These are phyloP conservation scores for Mrakia hoshinonis DNA, from an alignment of 768 basidiomycete genomes.

Conservation along the genomic window DNA sequence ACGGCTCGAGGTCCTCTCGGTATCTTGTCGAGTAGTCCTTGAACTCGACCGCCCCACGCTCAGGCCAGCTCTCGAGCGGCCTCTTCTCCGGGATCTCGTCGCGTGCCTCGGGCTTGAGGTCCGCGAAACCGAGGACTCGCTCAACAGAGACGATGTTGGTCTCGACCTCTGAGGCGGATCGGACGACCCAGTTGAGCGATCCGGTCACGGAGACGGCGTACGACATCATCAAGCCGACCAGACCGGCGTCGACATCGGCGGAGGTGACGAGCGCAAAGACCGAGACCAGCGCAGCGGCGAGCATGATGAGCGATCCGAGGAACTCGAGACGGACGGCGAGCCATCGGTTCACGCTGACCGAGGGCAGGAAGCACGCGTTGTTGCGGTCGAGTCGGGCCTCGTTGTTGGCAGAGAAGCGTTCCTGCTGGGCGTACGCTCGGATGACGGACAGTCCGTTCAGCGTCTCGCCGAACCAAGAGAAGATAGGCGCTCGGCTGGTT, in stretches of 20 bases:
- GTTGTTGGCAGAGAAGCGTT: slow-evolving; percentile 40
- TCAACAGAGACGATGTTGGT: slow-evolving; percentile 41
- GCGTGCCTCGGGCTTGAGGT: slow-evolving; percentile 38
- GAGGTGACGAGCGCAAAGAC: slow-evolving; percentile 56
- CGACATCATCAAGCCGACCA: slow-evolving; percentile 54
- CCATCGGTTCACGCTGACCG: slow-evolving; percentile 53
- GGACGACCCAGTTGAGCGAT: slow-evolving; percentile 39
- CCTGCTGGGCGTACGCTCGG: slow-evolving; percentile 38
- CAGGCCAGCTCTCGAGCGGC: slow-evolving; percentile 34
- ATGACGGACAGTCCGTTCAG: slow-evolving; percentile 35
- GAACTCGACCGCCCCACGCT: slow-evolving; percentile 35
- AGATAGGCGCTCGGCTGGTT: slow-evolving; percentile 81
- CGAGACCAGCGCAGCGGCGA: slow-evolving; percentile 59
- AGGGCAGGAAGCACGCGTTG: slow-evolving; percentile 64
- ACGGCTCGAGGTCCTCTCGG: slow-evolving; percentile 39
- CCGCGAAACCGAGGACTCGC: slow-evolving; percentile 37
- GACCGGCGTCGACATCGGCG: background rate
- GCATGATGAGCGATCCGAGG: slow-evolving; percentile 67
- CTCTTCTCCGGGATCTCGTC: slow-evolving; percentile 37
- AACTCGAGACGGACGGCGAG: slow-evolving; percentile 75
- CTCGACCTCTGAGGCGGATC: slow-evolving; percentile 41
- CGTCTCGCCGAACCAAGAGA: slow-evolving; percentile 49
- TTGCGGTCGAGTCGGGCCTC: slow-evolving; percentile 67
- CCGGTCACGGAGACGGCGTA: slow-evolving; percentile 53
- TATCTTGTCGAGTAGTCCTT: slow-evolving; percentile 40